Base-by-base conservation (phyloP, 139 green algal genomes). In the Eudorina sp. region DNA sequence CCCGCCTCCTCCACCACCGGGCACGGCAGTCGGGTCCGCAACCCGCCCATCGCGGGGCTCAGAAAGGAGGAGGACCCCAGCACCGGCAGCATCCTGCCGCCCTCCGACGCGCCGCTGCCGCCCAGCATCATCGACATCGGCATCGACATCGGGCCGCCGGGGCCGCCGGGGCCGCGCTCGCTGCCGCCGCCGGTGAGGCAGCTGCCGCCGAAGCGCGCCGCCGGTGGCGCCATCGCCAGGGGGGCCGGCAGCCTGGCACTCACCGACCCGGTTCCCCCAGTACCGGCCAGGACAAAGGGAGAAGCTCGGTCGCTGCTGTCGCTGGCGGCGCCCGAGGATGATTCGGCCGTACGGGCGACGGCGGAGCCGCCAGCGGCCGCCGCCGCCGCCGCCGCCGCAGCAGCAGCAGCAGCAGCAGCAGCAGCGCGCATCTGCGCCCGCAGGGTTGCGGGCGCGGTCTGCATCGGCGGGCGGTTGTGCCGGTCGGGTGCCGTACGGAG, bases 401-500 rank as follows among this genome's bases (percentile, higher is more conserved):
- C 55, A 0, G 41, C 46, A 13, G 72, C 45, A 19, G 45, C 45
- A 13, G 73, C 73, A 14, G 73, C 73, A 14, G 45, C 53, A 0
- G 78, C 55, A 8, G 62, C 60, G 4, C 11, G 80, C 41, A 86
- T 41, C 40, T 86, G 58, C 27, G 58, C 80, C 16, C 80, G 29
- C 14, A 86, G 41, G 80, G 13, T 55, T 2, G 60, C 60, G 3
- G 80, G 80, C 7, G 80, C 80, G 13, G 80, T 77, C 21, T 64
- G 60, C n/a, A 31, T 48, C 3, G 78, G 16, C 25, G 55, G 58
- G 41, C 79, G 43, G 60, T 16, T 76, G 80, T 68, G 60, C 1
- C 80, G 55, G 18, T 86, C 80, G 29, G 58, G 60, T 48, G 80
- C 80, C 27, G 80, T 86, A 40, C 60, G 60, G 13, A 86, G 80